Percentiles rank a stretch among this genome's conserved stretches.
These are phyloP conservation scores for Beauveria varroae DNA, from an alignment of 2,329 filamentous ascomycete genomes.

Conservation along the genomic window DNA sequence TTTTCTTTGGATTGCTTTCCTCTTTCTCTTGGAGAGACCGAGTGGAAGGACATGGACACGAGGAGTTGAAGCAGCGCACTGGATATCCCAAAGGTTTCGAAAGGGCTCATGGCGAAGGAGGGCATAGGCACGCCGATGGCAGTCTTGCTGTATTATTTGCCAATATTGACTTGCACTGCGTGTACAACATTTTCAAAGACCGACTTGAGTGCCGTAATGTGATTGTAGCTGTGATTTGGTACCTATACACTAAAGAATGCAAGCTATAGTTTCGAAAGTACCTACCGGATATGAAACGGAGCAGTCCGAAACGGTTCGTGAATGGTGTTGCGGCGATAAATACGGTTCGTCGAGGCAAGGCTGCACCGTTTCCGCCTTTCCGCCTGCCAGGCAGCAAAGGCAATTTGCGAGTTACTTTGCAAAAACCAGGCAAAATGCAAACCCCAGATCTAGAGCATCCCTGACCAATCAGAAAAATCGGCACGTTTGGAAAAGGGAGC, in stretches of 20 bases:
- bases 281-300: too few relatives aligned
- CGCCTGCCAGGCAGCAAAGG: background rate
- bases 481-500: background rate
- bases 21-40: background rate
- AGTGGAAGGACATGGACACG: background rate
- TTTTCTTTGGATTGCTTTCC: background rate
- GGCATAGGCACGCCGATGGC: background rate
- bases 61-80: background rate
- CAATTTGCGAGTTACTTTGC: background rate
- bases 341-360: background rate
- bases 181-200: background rate
- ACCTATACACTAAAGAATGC: background rate
- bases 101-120: slow-evolving; percentile 1
- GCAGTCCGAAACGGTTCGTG: too few relatives aligned
- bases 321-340: background rate
- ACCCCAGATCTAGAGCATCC: background rate
- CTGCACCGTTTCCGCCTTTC: background rate
- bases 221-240: background rate
- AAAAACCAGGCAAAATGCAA: slow-evolving; percentile 2
- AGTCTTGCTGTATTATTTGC: slow-evolving; percentile 5
- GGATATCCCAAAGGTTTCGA: slow-evolving; percentile 8
- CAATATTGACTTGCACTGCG: slow-evolving; percentile 4
- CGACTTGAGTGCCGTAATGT: background rate
- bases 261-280: too few relatives aligned
- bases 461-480: slow-evolving; percentile 3